Evolutionary conservation across 805 yeast genomes (phyloP).

Genomic region (Brettanomyces custersianus): DNA sequence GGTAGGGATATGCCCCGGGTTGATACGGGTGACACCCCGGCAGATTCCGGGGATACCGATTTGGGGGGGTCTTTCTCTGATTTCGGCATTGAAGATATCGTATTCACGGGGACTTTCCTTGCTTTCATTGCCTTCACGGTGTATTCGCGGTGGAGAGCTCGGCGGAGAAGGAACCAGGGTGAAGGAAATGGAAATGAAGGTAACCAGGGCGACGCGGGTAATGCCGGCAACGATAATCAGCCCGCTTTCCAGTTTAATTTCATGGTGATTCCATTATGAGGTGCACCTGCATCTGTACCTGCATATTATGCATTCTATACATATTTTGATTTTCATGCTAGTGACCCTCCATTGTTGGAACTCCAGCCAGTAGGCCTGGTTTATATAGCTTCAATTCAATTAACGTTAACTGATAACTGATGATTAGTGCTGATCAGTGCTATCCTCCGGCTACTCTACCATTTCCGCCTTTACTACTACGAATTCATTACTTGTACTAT

Average conservation of each 20-base stretch:
- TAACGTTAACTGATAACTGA: no score
- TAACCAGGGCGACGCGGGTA: conserved; percentile 3
- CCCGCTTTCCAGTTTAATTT: conserved; percentile 18
- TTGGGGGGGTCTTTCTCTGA: no score
- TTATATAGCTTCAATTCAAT: no score
- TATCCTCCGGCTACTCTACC: no score
- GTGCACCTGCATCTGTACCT: no score
- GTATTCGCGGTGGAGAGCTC: conserved; percentile 14
- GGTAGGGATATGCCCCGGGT: background rate
- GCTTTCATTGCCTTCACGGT: conserved; percentile 9
- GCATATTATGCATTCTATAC: no score
- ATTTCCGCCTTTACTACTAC: no score
- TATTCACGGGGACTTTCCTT: conserved; percentile 9
- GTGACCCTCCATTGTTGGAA: no score
- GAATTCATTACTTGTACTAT: no score
- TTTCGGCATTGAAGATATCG: conserved; percentile 11
- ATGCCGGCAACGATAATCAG: background rate
- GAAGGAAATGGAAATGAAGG: background rate
- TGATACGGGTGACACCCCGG: background rate
- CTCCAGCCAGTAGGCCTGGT: no score
- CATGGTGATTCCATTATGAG: conserved; percentile 18
- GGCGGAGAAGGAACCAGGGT: conserved; percentile 6
- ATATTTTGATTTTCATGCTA: no score
- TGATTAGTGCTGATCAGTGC: no score
- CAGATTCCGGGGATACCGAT: background rate